A percentile compares a stretch with the other conserved stretches of the same genome.
These are phyloP conservation scores for Daldinia loculata DNA, from an alignment of 495 filamentous ascomycete genomes.

Conservation along the genomic window DNA sequence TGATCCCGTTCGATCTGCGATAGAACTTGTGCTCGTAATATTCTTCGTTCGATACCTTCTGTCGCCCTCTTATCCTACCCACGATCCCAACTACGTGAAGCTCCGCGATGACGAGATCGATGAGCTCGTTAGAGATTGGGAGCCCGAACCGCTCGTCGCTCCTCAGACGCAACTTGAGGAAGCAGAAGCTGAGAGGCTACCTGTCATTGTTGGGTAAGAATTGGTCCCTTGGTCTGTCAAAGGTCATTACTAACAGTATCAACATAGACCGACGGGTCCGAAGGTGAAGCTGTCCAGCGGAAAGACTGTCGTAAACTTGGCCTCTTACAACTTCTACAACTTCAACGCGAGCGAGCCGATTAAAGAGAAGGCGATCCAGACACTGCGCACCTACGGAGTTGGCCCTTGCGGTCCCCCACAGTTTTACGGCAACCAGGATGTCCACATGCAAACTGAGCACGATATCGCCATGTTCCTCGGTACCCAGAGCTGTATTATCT, in stretches of 20 bases:
- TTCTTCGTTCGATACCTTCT: constrained; percentile 95
- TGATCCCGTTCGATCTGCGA: constrained; percentile 89
- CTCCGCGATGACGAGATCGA: constrained; percentile 96
- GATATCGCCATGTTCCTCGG: constrained; percentile 92
- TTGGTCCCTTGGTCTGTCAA: neutral
- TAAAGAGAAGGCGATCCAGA: constrained; percentile 93
- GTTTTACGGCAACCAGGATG: constrained; percentile 98
- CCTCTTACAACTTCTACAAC: constrained; percentile 96
- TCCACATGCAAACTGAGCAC: constrained; percentile 95
- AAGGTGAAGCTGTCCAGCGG: constrained; percentile 90
- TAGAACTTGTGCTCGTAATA: constrained; percentile 93
- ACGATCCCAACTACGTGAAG: constrained; percentile 84
- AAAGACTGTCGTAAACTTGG: constrained; percentile 88
- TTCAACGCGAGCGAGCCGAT: constrained; percentile 89
- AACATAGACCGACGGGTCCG: constrained; percentile 79
- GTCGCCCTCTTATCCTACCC: constrained; percentile 87
- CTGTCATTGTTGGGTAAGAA: constrained; percentile 84
- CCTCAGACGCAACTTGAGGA: constrained; percentile 75
- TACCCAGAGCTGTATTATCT: constrained; percentile 86
- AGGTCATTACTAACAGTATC: constrained; percentile 7
- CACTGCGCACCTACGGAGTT: constrained; percentile 92
- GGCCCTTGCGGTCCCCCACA: constrained; percentile 95
- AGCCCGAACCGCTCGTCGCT: constrained; percentile 88
- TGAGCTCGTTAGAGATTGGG: constrained; percentile 97
- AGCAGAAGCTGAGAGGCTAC: constrained; percentile 81